Evolutionary conservation across 441 rosid genomes (phyloP).

Genomic region (Pelargonium cotyledonis): DNA sequence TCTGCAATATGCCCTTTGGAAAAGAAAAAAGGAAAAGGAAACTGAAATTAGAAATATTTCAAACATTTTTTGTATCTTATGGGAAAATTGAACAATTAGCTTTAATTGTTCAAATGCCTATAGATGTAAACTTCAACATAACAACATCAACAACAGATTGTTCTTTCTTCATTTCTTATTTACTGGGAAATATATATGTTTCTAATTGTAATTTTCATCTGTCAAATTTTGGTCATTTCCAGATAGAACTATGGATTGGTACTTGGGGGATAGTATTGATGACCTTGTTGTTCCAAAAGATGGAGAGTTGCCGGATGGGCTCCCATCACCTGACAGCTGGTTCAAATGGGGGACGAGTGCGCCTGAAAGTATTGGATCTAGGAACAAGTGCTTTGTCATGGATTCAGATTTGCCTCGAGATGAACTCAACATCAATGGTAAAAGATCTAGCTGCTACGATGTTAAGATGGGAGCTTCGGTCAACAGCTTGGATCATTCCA

Average conservation of each 20-base stretch:
- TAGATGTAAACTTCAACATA: too few relatives aligned
- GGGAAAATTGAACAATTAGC: too few relatives aligned
- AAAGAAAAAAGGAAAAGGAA: too few relatives aligned
- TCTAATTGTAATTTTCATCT: not conserved
- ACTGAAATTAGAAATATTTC: not conserved
- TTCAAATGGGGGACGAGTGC: conserved; percentile 1
- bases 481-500: not conserved
- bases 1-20: not conserved
- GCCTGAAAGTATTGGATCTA: not conserved
- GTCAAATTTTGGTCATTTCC: not conserved
- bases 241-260: not conserved
- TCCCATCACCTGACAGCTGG: not conserved
- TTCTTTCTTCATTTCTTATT: not conserved
- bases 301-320: not conserved
- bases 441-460: conserved; percentile 4
- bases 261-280: not conserved
- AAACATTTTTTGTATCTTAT: not conserved
- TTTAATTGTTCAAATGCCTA: too few relatives aligned
- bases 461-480: not conserved
- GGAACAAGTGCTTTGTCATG: not conserved
- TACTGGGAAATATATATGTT: not conserved
- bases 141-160: not conserved
- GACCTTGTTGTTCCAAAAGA: conserved; percentile 3
- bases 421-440: not conserved
- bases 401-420: not conserved